phyloP scores from a whole-genome alignment of 2,329 filamentous ascomycete genomes.

The Cadophora sp. region DNA sequence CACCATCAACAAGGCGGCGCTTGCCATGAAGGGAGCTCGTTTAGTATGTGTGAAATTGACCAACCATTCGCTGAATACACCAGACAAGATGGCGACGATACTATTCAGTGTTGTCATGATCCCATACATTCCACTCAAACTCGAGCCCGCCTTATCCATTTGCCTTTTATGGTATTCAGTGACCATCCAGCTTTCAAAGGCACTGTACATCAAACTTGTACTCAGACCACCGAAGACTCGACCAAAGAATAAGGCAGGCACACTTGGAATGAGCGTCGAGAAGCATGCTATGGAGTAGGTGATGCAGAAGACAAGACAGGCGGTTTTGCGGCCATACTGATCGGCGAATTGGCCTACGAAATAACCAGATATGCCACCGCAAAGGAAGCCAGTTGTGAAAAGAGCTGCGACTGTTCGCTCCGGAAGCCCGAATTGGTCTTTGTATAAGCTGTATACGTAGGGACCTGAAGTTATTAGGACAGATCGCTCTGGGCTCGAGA shows the following conservation, averaged over 20 bases:
- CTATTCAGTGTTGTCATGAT: constrained; percentile 60
- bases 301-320: constrained; percentile 61
- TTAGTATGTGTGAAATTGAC: constrained; percentile 55
- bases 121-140: constrained; percentile 59
- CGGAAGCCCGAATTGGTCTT: constrained; percentile 42
- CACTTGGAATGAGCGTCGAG: constrained; percentile 53
- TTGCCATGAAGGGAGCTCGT: constrained; percentile 59
- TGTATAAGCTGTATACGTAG: constrained; percentile 44
- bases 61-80: constrained; percentile 58
- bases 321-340: constrained; percentile 50
- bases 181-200: constrained; percentile 68
- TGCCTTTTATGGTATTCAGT: constrained; percentile 59
- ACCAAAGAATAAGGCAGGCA: constrained; percentile 56
- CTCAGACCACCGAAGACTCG: constrained; percentile 61
- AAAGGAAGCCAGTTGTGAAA: constrained; percentile 44
- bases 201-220: constrained; percentile 63
- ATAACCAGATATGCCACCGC: constrained; percentile 42
- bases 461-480: constrained; percentile 34
- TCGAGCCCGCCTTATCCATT: constrained; percentile 50
- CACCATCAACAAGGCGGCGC: constrained; percentile 48
- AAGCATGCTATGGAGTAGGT: constrained; percentile 60
- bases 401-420: constrained; percentile 42
- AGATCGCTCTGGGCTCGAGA: background rate
- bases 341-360: constrained; percentile 44
- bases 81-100: constrained; percentile 60